phyloP scores from a whole-genome alignment of 148 eudicot species.

The Silene uniflora region DNA sequence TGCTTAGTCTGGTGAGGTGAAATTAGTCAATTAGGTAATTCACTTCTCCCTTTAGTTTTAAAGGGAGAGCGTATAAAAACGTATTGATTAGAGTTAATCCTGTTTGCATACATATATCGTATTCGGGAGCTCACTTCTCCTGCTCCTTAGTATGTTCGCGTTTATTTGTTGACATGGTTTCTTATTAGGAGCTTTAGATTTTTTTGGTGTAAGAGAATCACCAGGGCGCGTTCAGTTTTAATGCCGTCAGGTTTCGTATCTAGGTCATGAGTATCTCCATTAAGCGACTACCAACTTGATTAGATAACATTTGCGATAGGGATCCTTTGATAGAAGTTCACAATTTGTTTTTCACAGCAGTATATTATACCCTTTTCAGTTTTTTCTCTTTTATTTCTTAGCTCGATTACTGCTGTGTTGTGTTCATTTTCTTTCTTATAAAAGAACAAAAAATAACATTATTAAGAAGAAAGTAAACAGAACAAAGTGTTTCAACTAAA shows the following conservation, averaged over 20 bases:
- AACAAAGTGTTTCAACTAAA: background rate
- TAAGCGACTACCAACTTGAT: background rate
- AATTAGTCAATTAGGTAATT: background rate
- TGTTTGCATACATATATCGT: background rate
- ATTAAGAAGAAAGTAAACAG: background rate
- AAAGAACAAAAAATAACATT: background rate
- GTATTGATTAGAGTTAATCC: background rate
- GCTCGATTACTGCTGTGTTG: background rate
- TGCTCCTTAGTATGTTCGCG: background rate
- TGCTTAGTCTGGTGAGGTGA: background rate
- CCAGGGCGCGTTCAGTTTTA: background rate
- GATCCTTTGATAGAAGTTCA: background rate
- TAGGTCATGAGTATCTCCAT: background rate
- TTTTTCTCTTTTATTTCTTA: background rate
- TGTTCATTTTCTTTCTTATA: background rate
- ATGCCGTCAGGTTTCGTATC: background rate
- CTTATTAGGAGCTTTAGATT: background rate
- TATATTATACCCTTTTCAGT: background rate
- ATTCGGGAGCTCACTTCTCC: background rate
- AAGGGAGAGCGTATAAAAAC: background rate
- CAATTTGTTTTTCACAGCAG: background rate
- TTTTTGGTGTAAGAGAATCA: background rate
- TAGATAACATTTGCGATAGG: background rate
- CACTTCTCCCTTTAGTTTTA: background rate
- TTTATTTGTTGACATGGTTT: background rate